Conservation (phyloP, 2,329 filamentous ascomycete genomes). For the Neonectria coccinea region DNA sequence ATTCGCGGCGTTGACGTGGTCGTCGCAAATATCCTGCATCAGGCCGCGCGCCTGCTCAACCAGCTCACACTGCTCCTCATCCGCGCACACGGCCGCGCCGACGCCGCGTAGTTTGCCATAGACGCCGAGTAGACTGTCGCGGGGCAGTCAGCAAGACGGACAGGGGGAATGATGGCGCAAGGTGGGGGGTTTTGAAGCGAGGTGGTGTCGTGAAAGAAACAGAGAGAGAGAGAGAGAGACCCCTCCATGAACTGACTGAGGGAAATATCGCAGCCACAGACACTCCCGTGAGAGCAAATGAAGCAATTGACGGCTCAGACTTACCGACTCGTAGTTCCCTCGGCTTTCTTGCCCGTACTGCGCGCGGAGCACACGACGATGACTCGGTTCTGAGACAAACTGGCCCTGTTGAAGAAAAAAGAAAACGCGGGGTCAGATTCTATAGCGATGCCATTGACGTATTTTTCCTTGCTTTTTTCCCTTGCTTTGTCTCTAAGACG, state of each 20-base stretch:
- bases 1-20: conserved; percentile 81
- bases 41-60: conserved; percentile 76
- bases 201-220: neutral
- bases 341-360: conserved; percentile 92
- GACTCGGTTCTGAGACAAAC: conserved; percentile 76
- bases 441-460: conserved; percentile 21
- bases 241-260: neutral
- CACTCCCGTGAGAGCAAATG: neutral
- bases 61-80: conserved; percentile 62
- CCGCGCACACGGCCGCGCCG: conserved; percentile 63
- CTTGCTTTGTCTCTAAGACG: conserved; percentile 10
- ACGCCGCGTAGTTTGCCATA: conserved; percentile 68
- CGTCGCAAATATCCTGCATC: conserved; percentile 82
- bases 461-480: conserved; percentile 19
- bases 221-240: too few relatives aligned
- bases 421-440: conserved; percentile 30
- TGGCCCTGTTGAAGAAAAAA: conserved; percentile 47
- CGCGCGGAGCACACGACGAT: conserved; percentile 96
- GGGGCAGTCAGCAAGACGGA: conserved; percentile 8
- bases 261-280: conserved; percentile 19
- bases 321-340: conserved; percentile 95
- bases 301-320: conserved; percentile 46
- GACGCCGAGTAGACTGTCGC: conserved; percentile 66
- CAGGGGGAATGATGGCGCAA: neutral
- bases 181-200: neutral